These are phyloP conservation scores for Isatis tinctoria DNA, from an alignment of 345 rosid species.

Conservation along the genomic window DNA sequence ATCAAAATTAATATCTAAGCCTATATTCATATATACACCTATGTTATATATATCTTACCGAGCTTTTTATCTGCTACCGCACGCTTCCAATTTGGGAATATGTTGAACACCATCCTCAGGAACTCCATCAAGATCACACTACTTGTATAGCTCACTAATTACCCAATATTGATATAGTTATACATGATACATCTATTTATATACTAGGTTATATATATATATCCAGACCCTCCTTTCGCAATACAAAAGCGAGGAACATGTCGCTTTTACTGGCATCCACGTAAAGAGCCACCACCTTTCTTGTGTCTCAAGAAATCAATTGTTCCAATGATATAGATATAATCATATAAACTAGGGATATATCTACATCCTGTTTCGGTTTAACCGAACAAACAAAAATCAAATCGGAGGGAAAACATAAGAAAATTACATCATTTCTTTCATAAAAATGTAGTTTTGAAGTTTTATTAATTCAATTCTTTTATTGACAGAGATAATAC, in stretches of 20 bases:
- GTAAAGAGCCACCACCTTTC: slow-evolving; percentile 10
- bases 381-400: no score
- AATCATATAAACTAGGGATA: not conserved
- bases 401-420: not conserved
- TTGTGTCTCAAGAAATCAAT: slow-evolving; percentile 6
- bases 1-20: not conserved
- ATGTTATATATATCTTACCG: slow-evolving; percentile 3
- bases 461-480: not conserved
- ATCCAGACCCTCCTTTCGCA: not conserved
- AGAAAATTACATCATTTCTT: not conserved
- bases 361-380: not conserved
- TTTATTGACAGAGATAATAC: not conserved
- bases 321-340: not conserved
- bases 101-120: not conserved
- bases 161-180: not conserved
- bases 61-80: slow-evolving; percentile 10
- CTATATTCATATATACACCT: not conserved
- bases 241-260: slow-evolving; percentile 19
- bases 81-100: slow-evolving; percentile 3
- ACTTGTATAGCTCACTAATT: not conserved
- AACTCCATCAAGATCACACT: not conserved
- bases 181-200: not conserved
- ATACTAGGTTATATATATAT: not conserved
- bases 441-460: not conserved
- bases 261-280: slow-evolving; percentile 14